Conservation (phyloP, 1,284 basidiomycete species). For the Cryptococcus floricola region DNA sequence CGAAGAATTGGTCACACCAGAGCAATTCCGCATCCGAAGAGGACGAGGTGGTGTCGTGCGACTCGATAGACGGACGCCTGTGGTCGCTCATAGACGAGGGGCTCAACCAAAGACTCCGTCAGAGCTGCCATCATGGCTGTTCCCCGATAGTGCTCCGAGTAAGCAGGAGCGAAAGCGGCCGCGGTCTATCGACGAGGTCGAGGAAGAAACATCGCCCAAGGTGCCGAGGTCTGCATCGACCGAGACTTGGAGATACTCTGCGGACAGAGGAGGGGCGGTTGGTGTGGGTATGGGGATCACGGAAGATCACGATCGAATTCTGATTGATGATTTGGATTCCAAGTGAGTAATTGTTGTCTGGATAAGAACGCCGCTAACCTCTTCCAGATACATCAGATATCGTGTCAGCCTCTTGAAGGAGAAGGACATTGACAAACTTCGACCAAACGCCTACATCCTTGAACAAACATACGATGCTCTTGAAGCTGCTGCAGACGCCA, state of each 20-base stretch:
- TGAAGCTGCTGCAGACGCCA: slow-evolving; percentile 26
- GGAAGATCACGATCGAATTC: slow-evolving; percentile 43
- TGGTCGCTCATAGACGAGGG: slow-evolving; percentile 20
- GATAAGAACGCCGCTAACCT: not conserved
- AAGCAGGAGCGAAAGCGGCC: slow-evolving; percentile 22
- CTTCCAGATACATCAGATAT: slow-evolving; percentile 37
- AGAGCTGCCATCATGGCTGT: slow-evolving; percentile 29
- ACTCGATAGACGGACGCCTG: slow-evolving; percentile 65
- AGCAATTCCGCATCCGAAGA: slow-evolving; percentile 65
- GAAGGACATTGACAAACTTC: slow-evolving; percentile 39
- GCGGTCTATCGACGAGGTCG: slow-evolving; percentile 35
- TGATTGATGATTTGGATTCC: slow-evolving; percentile 48
- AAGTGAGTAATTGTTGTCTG: slow-evolving; percentile 23
- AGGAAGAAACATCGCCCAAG: slow-evolving; percentile 9
- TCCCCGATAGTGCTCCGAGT: slow-evolving; percentile 24
- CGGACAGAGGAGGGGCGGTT: slow-evolving; percentile 36
- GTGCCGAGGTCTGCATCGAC: slow-evolving; percentile 31
- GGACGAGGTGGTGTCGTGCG: slow-evolving; percentile 78
- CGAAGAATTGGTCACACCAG: slow-evolving; percentile 9
- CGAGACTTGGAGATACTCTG: slow-evolving; percentile 46
- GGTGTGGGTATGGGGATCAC: slow-evolving; percentile 48
- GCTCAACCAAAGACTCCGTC: slow-evolving; percentile 22
- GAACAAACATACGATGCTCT: slow-evolving; percentile 28
- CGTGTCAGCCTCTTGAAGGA: slow-evolving; percentile 39
- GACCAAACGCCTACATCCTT: slow-evolving; percentile 34